Conservation (phyloP, 768 basidiomycete species). For the Tephrocybe rancida region DNA sequence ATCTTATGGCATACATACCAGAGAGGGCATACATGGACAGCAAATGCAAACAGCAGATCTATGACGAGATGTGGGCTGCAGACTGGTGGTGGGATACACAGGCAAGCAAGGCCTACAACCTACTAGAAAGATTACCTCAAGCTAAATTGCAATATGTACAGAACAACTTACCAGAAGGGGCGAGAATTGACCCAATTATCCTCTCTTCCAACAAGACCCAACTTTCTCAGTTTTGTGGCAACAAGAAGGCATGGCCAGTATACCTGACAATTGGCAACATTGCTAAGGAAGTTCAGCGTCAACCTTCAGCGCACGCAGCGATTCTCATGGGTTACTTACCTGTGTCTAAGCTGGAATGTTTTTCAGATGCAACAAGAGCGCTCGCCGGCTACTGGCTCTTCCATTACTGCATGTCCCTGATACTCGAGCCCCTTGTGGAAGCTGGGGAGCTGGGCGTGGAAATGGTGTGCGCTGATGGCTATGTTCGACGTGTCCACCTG, state of each 20-base stretch:
- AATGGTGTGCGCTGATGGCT: conserved; percentile 34
- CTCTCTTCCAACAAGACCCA: conserved; percentile 33
- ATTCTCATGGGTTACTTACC: conserved; percentile 1
- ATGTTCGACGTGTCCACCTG: conserved; percentile 24
- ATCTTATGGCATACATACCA: conserved; percentile 28
- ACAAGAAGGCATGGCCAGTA: conserved; percentile 42
- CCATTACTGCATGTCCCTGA: conserved; percentile 3
- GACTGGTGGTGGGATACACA: conserved; percentile 36
- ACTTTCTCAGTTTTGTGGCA: conserved; percentile 35
- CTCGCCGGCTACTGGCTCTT: neutral
- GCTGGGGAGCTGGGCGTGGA: conserved; percentile 30
- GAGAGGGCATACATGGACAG: conserved; percentile 20
- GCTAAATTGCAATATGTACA: too few species aligned
- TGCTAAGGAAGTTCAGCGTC: conserved; percentile 24
- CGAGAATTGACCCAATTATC: conserved; percentile 36
- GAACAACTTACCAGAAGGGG: conserved; percentile 21
- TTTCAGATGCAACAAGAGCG: neutral
- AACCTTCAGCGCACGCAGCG: conserved; percentile 28
- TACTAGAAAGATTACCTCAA: too few species aligned
- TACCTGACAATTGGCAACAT: conserved; percentile 44
- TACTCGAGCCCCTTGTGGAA: conserved; percentile 28
- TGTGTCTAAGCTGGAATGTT: conserved; percentile 1
- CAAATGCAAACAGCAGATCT: conserved; percentile 11
- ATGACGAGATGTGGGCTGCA: conserved; percentile 23
- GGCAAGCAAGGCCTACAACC: conserved; percentile 19